Base-by-base conservation (phyloP, 2,329 filamentous ascomycete genomes). In the Cercospora sesami region DNA sequence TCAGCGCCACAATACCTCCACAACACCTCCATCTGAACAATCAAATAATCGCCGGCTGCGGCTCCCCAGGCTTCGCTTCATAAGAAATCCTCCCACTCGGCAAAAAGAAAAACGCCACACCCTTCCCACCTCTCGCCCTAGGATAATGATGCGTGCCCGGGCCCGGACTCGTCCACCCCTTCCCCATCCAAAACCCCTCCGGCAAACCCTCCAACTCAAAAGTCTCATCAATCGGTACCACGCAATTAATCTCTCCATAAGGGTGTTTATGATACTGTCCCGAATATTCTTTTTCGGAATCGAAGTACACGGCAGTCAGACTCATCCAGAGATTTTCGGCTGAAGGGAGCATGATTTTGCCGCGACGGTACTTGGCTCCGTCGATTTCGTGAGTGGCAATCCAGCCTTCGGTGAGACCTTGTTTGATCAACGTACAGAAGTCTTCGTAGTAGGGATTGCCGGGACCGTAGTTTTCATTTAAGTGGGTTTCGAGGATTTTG, bases 131-230 rank as follows among this genome's bases (percentile, higher is more conserved):
- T 12, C 84, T 77, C 14, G 84, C 84, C 61, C 86, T 78, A 2
- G 86, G 85, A 74, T 86, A 87, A 75, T 87, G 85, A 75, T 87
- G 85, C 30, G 85, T 86, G 0, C 85, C 86, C 0, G 85, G 81
- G 0, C 83, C 85, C 0, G 84, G 83, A 55, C 79, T 81, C 23
- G 86, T 87, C 85, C 86, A 88, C 0, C 86, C 86, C 0, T 82
- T 82, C 0, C 83, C 84, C 72, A 84, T 83, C 86, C 85, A 87
- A 1, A 84, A 80, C 6, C 70, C 73, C 12, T 69, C 73, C 2
- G 73, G 73, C 84, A 87, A 84, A 5, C 85, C 85, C 76, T 81
- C 85, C 60, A 87, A 72, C 77, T 87, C 81, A 1, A 85, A 83
- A 4, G 71, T 76, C 4, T 79, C 68, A 67, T 86, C 84, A 12